Conservation (phyloP, 495 filamentous ascomycete genomes). For the Diplogelasinospora grovesii region DNA sequence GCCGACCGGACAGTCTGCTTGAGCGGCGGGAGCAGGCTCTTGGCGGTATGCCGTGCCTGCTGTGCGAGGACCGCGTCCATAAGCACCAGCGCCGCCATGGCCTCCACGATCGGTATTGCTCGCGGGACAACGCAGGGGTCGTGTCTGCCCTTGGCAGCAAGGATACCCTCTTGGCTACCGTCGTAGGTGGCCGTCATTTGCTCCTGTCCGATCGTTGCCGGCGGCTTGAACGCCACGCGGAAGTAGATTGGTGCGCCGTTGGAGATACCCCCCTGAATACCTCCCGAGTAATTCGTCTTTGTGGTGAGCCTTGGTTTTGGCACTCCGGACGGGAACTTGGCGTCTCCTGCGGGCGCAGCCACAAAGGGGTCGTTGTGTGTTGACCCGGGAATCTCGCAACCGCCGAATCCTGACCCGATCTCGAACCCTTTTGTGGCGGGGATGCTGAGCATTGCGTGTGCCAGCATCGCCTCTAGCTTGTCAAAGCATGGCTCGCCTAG, state of each 20-base stretch:
- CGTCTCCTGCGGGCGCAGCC: constrained; percentile 40
- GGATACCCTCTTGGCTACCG: constrained; percentile 57
- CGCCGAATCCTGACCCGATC: constrained; percentile 88
- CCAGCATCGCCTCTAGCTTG: constrained; percentile 90
- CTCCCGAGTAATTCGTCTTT: constrained; percentile 93
- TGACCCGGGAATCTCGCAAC: constrained; percentile 81
- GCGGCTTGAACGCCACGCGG: constrained; percentile 89
- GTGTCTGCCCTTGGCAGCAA: constrained; percentile 93
- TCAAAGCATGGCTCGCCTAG: constrained; percentile 95
- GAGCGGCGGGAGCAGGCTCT: constrained; percentile 46
- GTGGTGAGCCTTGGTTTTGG: constrained; percentile 60
- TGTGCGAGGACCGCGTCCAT: constrained; percentile 92
- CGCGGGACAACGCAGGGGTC: constrained; percentile 94
- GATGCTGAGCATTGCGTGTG: constrained; percentile 94
- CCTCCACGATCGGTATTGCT: constrained; percentile 92
- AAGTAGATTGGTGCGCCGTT: constrained; percentile 96
- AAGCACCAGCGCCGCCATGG: constrained; percentile 86
- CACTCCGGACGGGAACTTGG: constrained; percentile 23
- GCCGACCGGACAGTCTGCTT: constrained; percentile 26
- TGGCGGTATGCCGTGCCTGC: constrained; percentile 57
- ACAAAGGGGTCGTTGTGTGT: constrained; percentile 92
- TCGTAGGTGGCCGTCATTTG: constrained; percentile 81
- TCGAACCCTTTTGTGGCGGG: constrained; percentile 97
- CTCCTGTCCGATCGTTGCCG: constrained; percentile 90
- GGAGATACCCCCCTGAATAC: constrained; percentile 93